Base-by-base conservation (phyloP, 2,329 filamentous ascomycete genomes). In the Pyrenochaeta sp. region DNA sequence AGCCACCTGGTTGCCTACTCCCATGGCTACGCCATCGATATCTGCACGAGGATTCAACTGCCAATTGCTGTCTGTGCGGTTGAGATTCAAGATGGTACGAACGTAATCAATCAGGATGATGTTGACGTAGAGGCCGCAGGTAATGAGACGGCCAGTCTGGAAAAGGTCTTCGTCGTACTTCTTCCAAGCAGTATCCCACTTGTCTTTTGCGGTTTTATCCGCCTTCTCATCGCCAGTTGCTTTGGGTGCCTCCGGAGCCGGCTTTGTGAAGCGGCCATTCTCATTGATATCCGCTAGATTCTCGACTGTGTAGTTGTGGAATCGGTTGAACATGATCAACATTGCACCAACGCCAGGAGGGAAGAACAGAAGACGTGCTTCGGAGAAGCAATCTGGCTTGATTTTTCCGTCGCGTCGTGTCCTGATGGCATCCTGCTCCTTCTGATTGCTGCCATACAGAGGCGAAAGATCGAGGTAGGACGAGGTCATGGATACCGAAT, bases 231-330 rank as follows among this genome's bases (percentile, higher is more conserved):
- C 82, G 2, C 59, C 57, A 1, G 51, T 46, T 3, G 62, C 38
- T 11, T 58, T 48, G n/a, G 62, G 62, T 13, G 41, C 38, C 10
- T 59, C 49, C 4, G 58, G 28, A 0, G 74, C 61, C 0, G 90
- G 89, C 47, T 84, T 85, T 0, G 79, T 82, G 71, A 96, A 96
- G 15, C 89, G 82, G 11, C 84, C 85, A 30, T 84, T 83, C 60
- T 96, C 92, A 60, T 96, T 96, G 71, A 96, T 93, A n/a, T 80
- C 74, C 0, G 88, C 88, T 13, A 96, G 76, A 48, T 93, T 87
- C 40, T 85, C 81, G 1, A 89, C 91, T 0, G 91, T 83, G 53
- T 94, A 81, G 72, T 97, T 96, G 72, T 96, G 93, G 72, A 95
- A 95, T 15, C 77, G 73, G 44, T 80, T 81, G 75, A 87, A 89